Conservation (phyloP, 805 yeast species). For the Kodamaea laetipori region DNA sequence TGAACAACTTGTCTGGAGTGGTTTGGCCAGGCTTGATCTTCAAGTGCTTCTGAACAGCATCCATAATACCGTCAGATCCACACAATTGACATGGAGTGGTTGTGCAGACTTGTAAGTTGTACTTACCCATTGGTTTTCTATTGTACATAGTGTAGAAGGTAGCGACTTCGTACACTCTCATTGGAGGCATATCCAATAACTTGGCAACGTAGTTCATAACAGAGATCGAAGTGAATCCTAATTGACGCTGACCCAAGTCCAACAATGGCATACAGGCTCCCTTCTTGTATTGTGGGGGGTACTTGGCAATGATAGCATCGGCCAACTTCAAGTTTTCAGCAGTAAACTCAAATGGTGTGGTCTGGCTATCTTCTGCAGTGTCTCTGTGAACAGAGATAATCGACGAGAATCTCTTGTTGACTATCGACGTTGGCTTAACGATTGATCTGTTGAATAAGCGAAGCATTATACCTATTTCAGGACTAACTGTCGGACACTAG, state of each 20-base stretch:
- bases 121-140: constrained; percentile 83
- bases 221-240: constrained; percentile 80
- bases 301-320: constrained; percentile 71
- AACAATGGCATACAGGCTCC: constrained; percentile 86
- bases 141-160: constrained; percentile 91
- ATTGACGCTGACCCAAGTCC: constrained; percentile 85
- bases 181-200: constrained; percentile 84
- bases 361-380: constrained; percentile 63
- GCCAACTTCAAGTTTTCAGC: constrained; percentile 67
- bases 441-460: constrained; percentile 19
- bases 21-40: constrained; percentile 76
- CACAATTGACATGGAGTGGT: constrained; percentile 89
- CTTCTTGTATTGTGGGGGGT: constrained; percentile 84
- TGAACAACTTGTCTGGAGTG: constrained; percentile 71
- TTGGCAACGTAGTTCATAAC: constrained; percentile 91
- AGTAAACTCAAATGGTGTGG: constrained; percentile 71
- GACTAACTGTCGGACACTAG: neutral
- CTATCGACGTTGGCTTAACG: constrained; percentile 18
- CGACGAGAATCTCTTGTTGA: constrained; percentile 36
- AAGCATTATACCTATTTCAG: constrained; percentile 20
- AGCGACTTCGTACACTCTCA: constrained; percentile 93
- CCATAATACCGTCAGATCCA: constrained; percentile 77
- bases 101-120: constrained; percentile 81
- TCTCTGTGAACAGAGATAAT: constrained; percentile 71
- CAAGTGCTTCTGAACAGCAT: constrained; percentile 62